Percentiles rank a stretch among this genome's conserved stretches.
phyloP scores from a whole-genome alignment of 2,329 filamentous ascomycete genomes.

The Monilinia aucupariae region DNA sequence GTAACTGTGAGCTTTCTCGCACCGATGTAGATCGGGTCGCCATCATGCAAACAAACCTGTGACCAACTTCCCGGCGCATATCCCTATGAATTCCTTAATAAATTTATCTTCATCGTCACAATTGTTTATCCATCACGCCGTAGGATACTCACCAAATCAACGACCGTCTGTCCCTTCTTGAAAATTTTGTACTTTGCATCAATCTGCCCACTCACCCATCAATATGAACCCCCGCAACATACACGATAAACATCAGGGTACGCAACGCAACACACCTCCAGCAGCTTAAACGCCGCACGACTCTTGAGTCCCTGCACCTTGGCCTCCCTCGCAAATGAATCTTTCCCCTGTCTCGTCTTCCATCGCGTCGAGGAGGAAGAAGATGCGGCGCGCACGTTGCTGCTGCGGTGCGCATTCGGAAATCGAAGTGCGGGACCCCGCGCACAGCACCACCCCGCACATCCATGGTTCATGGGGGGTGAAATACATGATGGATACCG shows the following conservation, averaged over 20 bases:
- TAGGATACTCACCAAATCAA: conserved; percentile 68
- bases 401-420: too few species aligned
- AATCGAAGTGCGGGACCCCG: background rate
- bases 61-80: conserved; percentile 74
- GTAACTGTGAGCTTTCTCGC: background rate
- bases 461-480: too few species aligned
- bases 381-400: background rate
- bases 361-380: conserved; percentile 66
- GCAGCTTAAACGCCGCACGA: conserved; percentile 85
- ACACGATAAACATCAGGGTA: background rate
- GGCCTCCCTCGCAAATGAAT: conserved; percentile 69
- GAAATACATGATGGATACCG: background rate
- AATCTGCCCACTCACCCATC: conserved; percentile 49
- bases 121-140: background rate
- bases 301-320: conserved; percentile 78
- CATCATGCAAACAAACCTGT: conserved; percentile 43
- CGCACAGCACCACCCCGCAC: background rate
- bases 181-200: conserved; percentile 79
- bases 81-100: conserved; percentile 44
- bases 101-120: conserved; percentile 7
- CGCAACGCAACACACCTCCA: conserved; percentile 55
- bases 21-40: too few species aligned
- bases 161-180: conserved; percentile 71
- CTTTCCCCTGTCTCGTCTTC: conserved; percentile 71
- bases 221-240: background rate